These are phyloP conservation scores for Trapa incisa DNA, from an alignment of 345 rosid species.

Conservation along the genomic window DNA sequence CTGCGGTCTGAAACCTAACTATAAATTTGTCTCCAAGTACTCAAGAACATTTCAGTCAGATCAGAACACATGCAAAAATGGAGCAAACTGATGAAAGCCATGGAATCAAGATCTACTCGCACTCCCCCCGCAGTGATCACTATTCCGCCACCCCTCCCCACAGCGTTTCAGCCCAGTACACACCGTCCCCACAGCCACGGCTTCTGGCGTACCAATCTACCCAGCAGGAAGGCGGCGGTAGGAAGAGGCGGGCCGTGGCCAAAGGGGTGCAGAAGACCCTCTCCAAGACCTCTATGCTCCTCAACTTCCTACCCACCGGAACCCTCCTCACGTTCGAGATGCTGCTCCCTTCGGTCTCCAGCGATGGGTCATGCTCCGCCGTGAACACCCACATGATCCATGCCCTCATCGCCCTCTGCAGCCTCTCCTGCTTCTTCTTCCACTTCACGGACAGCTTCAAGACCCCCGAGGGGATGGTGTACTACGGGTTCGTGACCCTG, in stretches of 20 bases:
- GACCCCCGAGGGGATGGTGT: conserved; percentile 25
- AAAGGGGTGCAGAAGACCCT: conserved; percentile 37
- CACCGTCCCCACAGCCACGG: not conserved
- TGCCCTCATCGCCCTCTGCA: conserved; percentile 25
- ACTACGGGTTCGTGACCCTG: conserved; percentile 32
- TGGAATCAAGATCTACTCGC: conserved; percentile 31
- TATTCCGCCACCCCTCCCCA: conserved; percentile 6
- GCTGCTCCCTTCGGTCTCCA: conserved; percentile 26
- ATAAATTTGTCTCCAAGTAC: not conserved
- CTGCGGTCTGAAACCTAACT: not conserved
- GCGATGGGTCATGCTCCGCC: conserved; percentile 23
- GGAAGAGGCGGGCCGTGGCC: conserved; percentile 28
- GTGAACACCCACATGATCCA: conserved; percentile 26
- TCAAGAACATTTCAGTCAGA: not conserved
- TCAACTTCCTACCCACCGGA: conserved; percentile 39
- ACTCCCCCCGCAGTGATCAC: conserved; percentile 5
- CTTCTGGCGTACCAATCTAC: not conserved
- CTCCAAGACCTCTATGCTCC: conserved; percentile 29
- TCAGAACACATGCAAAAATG: conserved; percentile 1
- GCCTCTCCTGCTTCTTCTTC: conserved; percentile 40
- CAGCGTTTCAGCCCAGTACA: not conserved
- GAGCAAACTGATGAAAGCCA: conserved; percentile 10
- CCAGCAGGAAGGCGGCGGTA: not conserved
- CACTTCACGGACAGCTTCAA: conserved; percentile 44
- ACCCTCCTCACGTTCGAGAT: conserved; percentile 42